Evolutionary conservation across 1,284 basidiomycete genomes (phyloP), one percentile per base, ranked within the genome.

Genomic region (Ganoderma boninense): DNA sequence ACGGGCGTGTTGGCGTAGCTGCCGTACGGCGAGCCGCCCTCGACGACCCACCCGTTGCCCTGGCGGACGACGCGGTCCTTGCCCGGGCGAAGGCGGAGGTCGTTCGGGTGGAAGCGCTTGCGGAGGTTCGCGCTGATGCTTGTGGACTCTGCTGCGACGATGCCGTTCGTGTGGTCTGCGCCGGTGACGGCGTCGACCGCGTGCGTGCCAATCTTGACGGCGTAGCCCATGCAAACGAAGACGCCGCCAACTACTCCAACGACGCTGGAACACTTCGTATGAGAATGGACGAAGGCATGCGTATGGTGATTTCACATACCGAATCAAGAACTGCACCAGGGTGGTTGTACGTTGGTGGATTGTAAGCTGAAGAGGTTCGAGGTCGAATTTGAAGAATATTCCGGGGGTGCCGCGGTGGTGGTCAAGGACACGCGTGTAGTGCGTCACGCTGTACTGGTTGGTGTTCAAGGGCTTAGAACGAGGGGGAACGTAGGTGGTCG

Each of bases 321-420:
- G 87, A 68, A 98, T 94, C 72, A 98, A 79, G 74, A 99, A 90
- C 74, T 97, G 92, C 1, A 93, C 79, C 60, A 99, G 82, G 0
- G 90, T 85, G 0, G 93, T 96, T 1, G 96, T 97, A 10, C 96
- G 89, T 81, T 98, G 95, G 73, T 93, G 89, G 63, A 99, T 90
- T 0, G 90, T 93, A 75, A 99, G 87, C 13, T 89, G 87, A 81
- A 99, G 88, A 1, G 97, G 96, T 79, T 99, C 97, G 38, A 99
- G 84, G 73, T 99, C 97, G 79, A 96, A 98, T 80, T 97, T 97
- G 91, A 97, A 97, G 86, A 97, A 97, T 78, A 97, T 97, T 20
- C 96, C 96, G 0, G 97, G 97, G 0, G 95, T 92, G 4, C 94
- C 95, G 35, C 85, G 82, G 70, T 94, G 90, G 78, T 96, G 94